These are phyloP conservation scores for Trametes sanguinea DNA, from an alignment of 768 basidiomycete species.

Conservation along the genomic window DNA sequence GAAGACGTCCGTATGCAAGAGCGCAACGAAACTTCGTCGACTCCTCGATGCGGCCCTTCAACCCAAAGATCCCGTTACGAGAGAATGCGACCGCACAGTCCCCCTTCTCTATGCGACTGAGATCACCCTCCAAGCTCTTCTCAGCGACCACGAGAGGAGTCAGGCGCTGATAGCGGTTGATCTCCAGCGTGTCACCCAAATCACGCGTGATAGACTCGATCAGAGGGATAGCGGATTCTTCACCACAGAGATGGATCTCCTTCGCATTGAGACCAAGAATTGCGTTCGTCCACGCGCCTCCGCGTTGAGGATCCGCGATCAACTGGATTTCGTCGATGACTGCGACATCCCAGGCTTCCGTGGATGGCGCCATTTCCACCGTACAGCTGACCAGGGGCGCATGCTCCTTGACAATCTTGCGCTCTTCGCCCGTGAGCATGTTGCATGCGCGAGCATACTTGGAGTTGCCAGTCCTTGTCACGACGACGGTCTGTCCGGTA, in stretches of 20 bases:
- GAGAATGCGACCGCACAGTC: constrained; percentile 93
- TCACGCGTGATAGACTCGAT: constrained; percentile 65
- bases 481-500: constrained; percentile 21
- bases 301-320: constrained; percentile 79
- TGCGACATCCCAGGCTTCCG: constrained; percentile 63
- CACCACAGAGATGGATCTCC: constrained; percentile 94
- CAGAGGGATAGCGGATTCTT: constrained; percentile 88
- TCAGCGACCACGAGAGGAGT: constrained; percentile 78
- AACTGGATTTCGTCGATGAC: constrained; percentile 98
- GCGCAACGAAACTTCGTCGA: constrained; percentile 79
- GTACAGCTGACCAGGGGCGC: constrained; percentile 78
- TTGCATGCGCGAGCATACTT: constrained; percentile 70
- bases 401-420: constrained; percentile 60
- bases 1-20: constrained; percentile 89
- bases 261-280: constrained; percentile 73
- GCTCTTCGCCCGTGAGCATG: constrained; percentile 90
- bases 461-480: constrained; percentile 42
- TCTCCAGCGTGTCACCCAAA: constrained; percentile 79
- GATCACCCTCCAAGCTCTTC: constrained; percentile 60
- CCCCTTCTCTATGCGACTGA: constrained; percentile 65
- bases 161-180: constrained; percentile 86
- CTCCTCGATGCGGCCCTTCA: constrained; percentile 74
- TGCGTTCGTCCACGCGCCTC: constrained; percentile 80
- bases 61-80: constrained; percentile 68
- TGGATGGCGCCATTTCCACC: constrained; percentile 80